Conservation (phyloP, 1,284 basidiomycete genomes). For the Stygiomarasmius scandens region DNA sequence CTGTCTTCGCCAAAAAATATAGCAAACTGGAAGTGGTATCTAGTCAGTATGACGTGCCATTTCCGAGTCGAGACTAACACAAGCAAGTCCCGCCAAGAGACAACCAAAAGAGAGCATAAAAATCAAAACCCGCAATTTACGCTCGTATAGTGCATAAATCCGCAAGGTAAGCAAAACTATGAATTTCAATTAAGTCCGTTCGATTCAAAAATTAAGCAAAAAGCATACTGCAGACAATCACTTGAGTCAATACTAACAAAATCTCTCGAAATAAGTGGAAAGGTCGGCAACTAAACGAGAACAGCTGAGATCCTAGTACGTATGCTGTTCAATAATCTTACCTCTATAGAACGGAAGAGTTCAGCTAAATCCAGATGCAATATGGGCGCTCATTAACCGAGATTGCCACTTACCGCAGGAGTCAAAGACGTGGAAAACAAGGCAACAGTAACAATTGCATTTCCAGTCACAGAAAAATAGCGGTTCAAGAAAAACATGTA, state of each 20-base stretch:
- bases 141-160: slow-evolving; percentile 10
- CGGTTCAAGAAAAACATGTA: slow-evolving; percentile 9
- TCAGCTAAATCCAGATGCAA: background rate
- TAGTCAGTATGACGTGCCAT: background rate
- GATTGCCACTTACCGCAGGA: slow-evolving; percentile 4
- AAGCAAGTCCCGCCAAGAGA: background rate
- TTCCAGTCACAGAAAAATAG: slow-evolving; percentile 9
- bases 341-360: background rate
- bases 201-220: background rate
- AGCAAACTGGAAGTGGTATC: background rate
- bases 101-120: slow-evolving; percentile 8
- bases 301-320: background rate
- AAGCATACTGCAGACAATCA: slow-evolving; percentile 9
- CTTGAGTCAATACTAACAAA: slow-evolving; percentile 8
- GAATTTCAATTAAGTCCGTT: background rate
- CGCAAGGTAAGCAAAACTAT: slow-evolving; percentile 12
- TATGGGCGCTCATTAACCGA: background rate
- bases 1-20: slow-evolving; percentile 12
- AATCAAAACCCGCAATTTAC: slow-evolving; percentile 5
- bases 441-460: slow-evolving; percentile 6
- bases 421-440: slow-evolving; percentile 5
- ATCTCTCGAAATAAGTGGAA: slow-evolving; percentile 13
- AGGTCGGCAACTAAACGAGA: slow-evolving; percentile 1
- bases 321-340: background rate
- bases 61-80: background rate